Conservation (phyloP, 495 filamentous ascomycete species). For the Penicillium canescens region DNA sequence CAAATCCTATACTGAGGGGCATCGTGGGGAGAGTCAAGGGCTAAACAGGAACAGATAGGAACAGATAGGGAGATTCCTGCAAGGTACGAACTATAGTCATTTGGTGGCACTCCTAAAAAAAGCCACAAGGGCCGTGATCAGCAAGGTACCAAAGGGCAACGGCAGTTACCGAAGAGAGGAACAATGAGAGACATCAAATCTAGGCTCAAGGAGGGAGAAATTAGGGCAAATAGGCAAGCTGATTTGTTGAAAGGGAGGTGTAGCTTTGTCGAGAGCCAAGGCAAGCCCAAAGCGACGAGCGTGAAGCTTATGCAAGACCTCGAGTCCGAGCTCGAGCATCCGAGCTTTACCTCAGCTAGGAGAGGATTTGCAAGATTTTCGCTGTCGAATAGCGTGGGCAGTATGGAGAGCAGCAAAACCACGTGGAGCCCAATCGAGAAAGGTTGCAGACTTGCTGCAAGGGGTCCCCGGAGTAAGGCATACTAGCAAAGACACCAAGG, state of each 20-base stretch:
- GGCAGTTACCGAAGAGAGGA: slow-evolving; percentile 1
- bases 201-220: neutral
- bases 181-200: slow-evolving; percentile 18
- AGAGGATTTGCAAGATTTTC: slow-evolving; percentile 5
- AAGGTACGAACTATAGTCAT: slow-evolving; percentile 25
- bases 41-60: slow-evolving; percentile 16
- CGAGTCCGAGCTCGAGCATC: slow-evolving; percentile 12
- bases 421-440: slow-evolving; percentile 20
- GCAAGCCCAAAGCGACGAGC: slow-evolving; percentile 8
- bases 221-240: neutral
- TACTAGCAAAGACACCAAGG: slow-evolving; percentile 2
- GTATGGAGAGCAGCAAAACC: slow-evolving; percentile 9
- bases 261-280: slow-evolving; percentile 4
- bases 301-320: slow-evolving; percentile 24
- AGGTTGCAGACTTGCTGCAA: slow-evolving; percentile 20
- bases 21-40: slow-evolving; percentile 22
- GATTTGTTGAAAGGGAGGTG: neutral
- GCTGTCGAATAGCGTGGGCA: slow-evolving; percentile 6
- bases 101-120: slow-evolving; percentile 18
- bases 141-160: slow-evolving; percentile 24
- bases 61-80: slow-evolving; percentile 16
- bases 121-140: slow-evolving; percentile 25
- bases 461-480: slow-evolving; percentile 9
- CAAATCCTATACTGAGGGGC: slow-evolving; percentile 5
- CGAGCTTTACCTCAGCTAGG: slow-evolving; percentile 7